A percentile compares a stretch with the other conserved stretches of the same genome.
phyloP scores from a whole-genome alignment of 345 rosid genomes.

The Carallia pectinifolia region DNA sequence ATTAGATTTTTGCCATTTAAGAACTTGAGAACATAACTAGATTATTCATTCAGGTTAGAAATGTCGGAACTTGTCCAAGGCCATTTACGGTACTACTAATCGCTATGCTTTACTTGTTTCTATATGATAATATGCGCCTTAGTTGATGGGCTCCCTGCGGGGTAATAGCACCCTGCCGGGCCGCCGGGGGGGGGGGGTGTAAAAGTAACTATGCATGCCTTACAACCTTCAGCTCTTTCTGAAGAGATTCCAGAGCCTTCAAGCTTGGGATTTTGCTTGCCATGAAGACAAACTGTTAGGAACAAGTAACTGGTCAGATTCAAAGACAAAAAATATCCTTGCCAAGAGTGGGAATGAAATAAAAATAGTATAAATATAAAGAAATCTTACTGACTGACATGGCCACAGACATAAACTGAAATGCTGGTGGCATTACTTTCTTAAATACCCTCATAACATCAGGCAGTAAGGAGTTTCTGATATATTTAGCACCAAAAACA shows the following conservation, averaged over 20 bases:
- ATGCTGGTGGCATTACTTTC: slow-evolving; percentile 6
- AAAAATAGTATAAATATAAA: slow-evolving; percentile 4
- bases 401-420: slow-evolving; percentile 3
- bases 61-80: background rate
- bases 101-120: background rate
- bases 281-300: slow-evolving; percentile 57
- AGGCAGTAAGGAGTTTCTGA: background rate
- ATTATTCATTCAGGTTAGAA: slow-evolving; percentile 1
- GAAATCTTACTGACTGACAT: slow-evolving; percentile 14
- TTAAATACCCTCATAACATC: slow-evolving; percentile 5
- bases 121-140: background rate
- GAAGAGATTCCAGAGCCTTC: slow-evolving; percentile 34
- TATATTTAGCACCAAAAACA: slow-evolving; percentile 7
- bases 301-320: slow-evolving; percentile 15
- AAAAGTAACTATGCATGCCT: background rate
- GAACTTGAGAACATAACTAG: background rate
- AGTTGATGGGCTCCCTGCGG: background rate
- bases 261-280: slow-evolving; percentile 31
- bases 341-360: background rate
- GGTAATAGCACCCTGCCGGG: background rate
- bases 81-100: background rate
- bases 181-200: background rate
- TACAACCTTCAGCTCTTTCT: slow-evolving; percentile 48
- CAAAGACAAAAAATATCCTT: slow-evolving; percentile 1
- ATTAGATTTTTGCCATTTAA: background rate